Percentiles rank a stretch among this genome's conserved stretches.
These are phyloP conservation scores for Chalciporus piperatus DNA, from an alignment of 768 basidiomycete genomes.

Conservation along the genomic window DNA sequence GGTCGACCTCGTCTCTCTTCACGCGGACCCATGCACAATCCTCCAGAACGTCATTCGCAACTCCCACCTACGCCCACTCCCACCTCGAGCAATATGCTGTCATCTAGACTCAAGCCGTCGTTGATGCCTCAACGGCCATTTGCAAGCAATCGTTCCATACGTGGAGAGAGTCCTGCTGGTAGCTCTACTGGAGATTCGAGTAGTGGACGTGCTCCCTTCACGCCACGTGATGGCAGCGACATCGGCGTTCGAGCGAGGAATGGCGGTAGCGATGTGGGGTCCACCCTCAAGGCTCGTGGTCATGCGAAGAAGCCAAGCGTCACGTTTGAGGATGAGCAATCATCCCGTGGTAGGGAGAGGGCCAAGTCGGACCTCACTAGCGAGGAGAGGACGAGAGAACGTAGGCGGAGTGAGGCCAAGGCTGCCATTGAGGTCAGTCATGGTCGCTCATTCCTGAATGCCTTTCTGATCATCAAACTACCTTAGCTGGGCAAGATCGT, in stretches of 20 bases:
- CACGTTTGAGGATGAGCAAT: slow-evolving; percentile 58
- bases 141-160: slow-evolving; percentile 34
- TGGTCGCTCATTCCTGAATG: neutral
- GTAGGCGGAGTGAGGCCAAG: slow-evolving; percentile 79
- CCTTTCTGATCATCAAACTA: slow-evolving; percentile 5
- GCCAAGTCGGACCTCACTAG: slow-evolving; percentile 31
- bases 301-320: slow-evolving; percentile 62
- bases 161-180: slow-evolving; percentile 64
- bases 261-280: slow-evolving; percentile 20
- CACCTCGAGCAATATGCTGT: slow-evolving; percentile 21
- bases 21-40: slow-evolving; percentile 7
- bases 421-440: slow-evolving; percentile 76
- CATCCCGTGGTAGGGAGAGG: slow-evolving; percentile 29
- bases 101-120: slow-evolving; percentile 24
- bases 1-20: slow-evolving; percentile 11
- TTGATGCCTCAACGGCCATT: slow-evolving; percentile 54
- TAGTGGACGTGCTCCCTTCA: slow-evolving; percentile 69
- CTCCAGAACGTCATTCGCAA: slow-evolving; percentile 13
- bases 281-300: slow-evolving; percentile 28
- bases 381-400: slow-evolving; percentile 63
- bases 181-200: slow-evolving; percentile 87
- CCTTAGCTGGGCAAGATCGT: slow-evolving; percentile 81
- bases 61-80: slow-evolving; percentile 9
- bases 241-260: slow-evolving; percentile 27
- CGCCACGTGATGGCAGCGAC: slow-evolving; percentile 79